Evolutionary conservation across 139 green algal species (phyloP), one percentile per base, ranked within the genome.

Genomic region (Auxenochlorella pyrenoidosa): DNA sequence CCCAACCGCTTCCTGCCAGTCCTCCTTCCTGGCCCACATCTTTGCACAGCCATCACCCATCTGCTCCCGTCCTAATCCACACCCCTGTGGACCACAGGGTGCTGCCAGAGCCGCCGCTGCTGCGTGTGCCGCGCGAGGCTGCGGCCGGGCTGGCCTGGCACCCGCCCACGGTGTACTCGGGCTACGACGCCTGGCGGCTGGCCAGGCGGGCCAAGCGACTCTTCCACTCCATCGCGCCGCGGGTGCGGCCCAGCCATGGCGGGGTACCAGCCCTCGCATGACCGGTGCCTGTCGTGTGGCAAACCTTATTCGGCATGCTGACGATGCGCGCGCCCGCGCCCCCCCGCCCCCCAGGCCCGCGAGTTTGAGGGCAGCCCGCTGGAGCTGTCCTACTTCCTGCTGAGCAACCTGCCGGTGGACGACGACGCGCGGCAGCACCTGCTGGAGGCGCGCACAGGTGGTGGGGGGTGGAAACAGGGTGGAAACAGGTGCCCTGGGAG

Each of bases 321-420:
- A 10, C 47, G 47, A 54, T 54, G 10, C 30, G 66, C 30, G 2
- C 66, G 13, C 41, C 38, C 60, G 73, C 18, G 38, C 40, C 32
- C 15, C 77, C 8, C 51, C 51, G 77, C 18, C 40, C 75, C 34
- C 72, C 86, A 92, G 89, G 82, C 70, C 10, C 75, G 68, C 15
- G 65, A 60, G 34, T 89, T 90, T 66, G 41, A 82, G 38, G 83
- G 80, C 54, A 70, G 78, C 59, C 90, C 90, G 0, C 70, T 90
- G 63, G 85, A 82, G 65, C 82, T 93, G 36, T 90, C 86, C 15
- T 93, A 89, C 83, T 91, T 88, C 72, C 72, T 93, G 72, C 82
- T 90, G 28, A 59, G 71, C 60, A 92, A 91, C 78, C 82, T 93
- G 54, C 90, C 90, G 2, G 75, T 91, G 71, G 59, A 90, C 19